Conservation (phyloP, 257 asterid genomes). For the Craterostigma plantagineum region DNA sequence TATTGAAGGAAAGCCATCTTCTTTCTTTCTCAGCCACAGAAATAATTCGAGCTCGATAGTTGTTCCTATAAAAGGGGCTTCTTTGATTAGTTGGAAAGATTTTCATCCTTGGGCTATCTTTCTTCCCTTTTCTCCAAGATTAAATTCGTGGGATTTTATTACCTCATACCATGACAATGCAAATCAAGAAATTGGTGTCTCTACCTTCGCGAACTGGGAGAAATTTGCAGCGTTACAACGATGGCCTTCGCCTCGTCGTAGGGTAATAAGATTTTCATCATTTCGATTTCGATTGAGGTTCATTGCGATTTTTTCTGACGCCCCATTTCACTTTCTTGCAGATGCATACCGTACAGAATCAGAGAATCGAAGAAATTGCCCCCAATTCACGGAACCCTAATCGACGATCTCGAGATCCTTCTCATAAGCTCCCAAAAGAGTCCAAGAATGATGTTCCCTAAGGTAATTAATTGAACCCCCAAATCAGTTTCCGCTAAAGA, state of each 20-base stretch:
- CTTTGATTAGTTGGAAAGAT: too few relatives aligned
- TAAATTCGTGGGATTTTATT: too few relatives aligned
- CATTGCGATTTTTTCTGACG: neutral
- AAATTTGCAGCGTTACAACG: conserved; percentile 48
- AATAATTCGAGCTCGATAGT: too few relatives aligned
- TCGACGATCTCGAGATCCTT: conserved; percentile 63
- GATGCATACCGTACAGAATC: conserved; percentile 78
- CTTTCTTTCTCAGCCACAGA: too few relatives aligned
- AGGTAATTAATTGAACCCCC: conserved; percentile 25
- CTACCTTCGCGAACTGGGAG: conserved; percentile 50
- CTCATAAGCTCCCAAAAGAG: conserved; percentile 83
- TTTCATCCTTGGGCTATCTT: too few relatives aligned
- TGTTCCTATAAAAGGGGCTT: too few relatives aligned
- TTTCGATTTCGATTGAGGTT: neutral
- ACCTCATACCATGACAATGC: conserved; percentile 18
- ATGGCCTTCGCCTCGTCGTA: conserved; percentile 58
- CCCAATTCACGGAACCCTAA: conserved; percentile 16
- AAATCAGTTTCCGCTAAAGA: neutral
- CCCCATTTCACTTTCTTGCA: conserved; percentile 26
- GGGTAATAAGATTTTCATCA: conserved; percentile 23
- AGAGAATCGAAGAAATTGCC: conserved; percentile 20
- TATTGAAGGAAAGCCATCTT: too few relatives aligned
- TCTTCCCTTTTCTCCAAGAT: too few relatives aligned
- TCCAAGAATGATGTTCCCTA: conserved; percentile 82
- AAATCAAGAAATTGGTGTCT: conserved; percentile 30